phyloP scores from a whole-genome alignment of 2,329 filamentous ascomycete species.

The Mycosphaerella arachidis region DNA sequence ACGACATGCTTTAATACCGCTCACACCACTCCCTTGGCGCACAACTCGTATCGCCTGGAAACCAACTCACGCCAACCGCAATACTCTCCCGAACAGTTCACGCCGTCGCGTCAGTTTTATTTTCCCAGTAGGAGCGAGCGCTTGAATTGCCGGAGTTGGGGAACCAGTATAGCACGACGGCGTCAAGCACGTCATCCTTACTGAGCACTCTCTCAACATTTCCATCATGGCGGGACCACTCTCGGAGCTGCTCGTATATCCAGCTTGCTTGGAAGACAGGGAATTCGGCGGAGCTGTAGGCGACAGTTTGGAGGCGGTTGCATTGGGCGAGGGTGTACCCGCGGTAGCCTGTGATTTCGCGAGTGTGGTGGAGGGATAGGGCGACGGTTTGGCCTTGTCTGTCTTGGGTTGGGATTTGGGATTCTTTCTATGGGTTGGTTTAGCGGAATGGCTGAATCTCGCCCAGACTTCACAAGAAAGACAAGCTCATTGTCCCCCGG shows the following conservation, averaged over 20 bases:
- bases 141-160: slow-evolving; percentile 26
- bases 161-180: slow-evolving; percentile 28
- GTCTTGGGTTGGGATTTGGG: background rate
- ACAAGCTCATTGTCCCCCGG: too few species aligned
- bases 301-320: slow-evolving; percentile 10
- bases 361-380: background rate
- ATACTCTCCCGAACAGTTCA: slow-evolving; percentile 17
- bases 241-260: slow-evolving; percentile 23
- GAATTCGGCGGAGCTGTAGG: slow-evolving; percentile 21
- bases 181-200: slow-evolving; percentile 29
- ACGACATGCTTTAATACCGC: slow-evolving; percentile 15
- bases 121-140: slow-evolving; percentile 27
- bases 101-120: slow-evolving; percentile 18
- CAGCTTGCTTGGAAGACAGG: slow-evolving; percentile 21
- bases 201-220: slow-evolving; percentile 22
- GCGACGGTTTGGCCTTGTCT: background rate
- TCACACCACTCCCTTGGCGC: slow-evolving; percentile 17
- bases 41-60: slow-evolving; percentile 14
- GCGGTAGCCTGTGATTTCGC: background rate
- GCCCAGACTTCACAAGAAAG: too few species aligned
- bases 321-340: slow-evolving; percentile 11
- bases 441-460: too few species aligned
- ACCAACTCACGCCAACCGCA: slow-evolving; percentile 24
- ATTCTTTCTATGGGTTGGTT: background rate
- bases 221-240: slow-evolving; percentile 15